phyloP scores from a whole-genome alignment of 2,329 filamentous ascomycete genomes.

The Colletotrichum agaves region DNA sequence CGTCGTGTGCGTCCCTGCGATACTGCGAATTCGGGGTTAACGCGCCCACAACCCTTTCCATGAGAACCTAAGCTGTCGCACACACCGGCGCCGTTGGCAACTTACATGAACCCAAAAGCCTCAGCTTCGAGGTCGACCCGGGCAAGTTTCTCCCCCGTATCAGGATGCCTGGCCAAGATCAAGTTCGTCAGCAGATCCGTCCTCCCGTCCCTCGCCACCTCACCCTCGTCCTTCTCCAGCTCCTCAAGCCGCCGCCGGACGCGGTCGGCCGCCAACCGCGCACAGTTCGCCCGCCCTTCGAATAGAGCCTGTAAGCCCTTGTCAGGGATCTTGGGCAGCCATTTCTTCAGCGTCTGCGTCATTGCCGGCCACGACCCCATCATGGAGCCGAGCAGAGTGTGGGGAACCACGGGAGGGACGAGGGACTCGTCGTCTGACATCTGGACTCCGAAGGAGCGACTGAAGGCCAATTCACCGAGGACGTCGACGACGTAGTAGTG shows the following conservation, averaged over 20 bases:
- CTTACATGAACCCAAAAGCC: slow-evolving; percentile 51
- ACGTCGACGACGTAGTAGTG: slow-evolving; percentile 44
- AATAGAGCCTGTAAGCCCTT: slow-evolving; percentile 40
- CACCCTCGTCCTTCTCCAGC: slow-evolving; percentile 2
- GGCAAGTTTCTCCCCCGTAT: slow-evolving; percentile 46
- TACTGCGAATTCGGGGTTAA: neutral
- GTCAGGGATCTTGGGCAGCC: slow-evolving; percentile 41
- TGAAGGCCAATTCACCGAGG: slow-evolving; percentile 46
- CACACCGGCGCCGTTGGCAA: neutral
- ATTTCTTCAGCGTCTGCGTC: slow-evolving; percentile 42
- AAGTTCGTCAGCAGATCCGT: slow-evolving; percentile 49
- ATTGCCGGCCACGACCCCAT: slow-evolving; percentile 45
- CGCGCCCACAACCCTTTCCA: neutral
- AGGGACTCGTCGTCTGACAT: slow-evolving; percentile 41
- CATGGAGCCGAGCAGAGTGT: slow-evolving; percentile 45
- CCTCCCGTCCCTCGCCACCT: slow-evolving; percentile 34
- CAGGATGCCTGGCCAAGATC: slow-evolving; percentile 49
- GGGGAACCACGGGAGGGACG: slow-evolving; percentile 47
- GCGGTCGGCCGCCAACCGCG: slow-evolving; percentile 37
- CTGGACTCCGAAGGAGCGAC: slow-evolving; percentile 46
- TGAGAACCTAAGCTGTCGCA: too few relatives aligned
- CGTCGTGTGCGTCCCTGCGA: slow-evolving; percentile 23
- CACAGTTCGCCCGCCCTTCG: slow-evolving; percentile 40
- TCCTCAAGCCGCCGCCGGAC: slow-evolving; percentile 35
- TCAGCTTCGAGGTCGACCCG: slow-evolving; percentile 47